Conservation (phyloP, 2,329 filamentous ascomycete genomes). For the Aspergillus niger region DNA sequence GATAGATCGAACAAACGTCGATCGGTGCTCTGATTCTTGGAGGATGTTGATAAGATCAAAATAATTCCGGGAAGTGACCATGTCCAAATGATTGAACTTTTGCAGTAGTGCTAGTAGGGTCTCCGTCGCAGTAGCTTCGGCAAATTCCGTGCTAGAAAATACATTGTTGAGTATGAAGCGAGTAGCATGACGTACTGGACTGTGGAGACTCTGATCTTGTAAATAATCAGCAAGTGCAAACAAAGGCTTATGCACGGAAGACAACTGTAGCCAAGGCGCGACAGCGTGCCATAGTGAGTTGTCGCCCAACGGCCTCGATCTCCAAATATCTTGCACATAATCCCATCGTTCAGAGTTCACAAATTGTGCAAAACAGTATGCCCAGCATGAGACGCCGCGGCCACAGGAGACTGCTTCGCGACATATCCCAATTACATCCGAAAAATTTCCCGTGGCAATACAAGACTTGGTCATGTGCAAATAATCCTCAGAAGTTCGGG, state of each 20-base stretch:
- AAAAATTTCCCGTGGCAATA: conserved; percentile 40
- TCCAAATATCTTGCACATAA: conserved; percentile 34
- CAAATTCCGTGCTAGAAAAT: conserved; percentile 28
- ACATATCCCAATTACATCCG: conserved; percentile 46
- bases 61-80: conserved; percentile 32
- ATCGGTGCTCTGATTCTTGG: conserved; percentile 29
- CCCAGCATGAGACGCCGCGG: conserved; percentile 32
- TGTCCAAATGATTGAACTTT: conserved; percentile 25
- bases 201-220: conserved; percentile 3
- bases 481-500: conserved; percentile 49
- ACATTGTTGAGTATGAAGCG: conserved; percentile 29
- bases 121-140: conserved; percentile 32
- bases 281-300: conserved; percentile 16
- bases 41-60: conserved; percentile 32
- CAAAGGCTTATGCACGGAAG: conserved; percentile 24
- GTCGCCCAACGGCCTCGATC: conserved; percentile 19
- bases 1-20: conserved; percentile 33
- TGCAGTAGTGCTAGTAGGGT: conserved; percentile 34
- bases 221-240: conserved; percentile 28
- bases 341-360: conserved; percentile 37
- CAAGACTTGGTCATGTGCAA: conserved; percentile 47
- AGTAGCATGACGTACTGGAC: conserved; percentile 18
- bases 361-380: conserved; percentile 34
- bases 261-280: conserved; percentile 17
- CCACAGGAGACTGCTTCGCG: conserved; percentile 37